Evolutionary conservation across 106 monocot species (phyloP).

Genomic region (Dendrobium huoshanense): DNA sequence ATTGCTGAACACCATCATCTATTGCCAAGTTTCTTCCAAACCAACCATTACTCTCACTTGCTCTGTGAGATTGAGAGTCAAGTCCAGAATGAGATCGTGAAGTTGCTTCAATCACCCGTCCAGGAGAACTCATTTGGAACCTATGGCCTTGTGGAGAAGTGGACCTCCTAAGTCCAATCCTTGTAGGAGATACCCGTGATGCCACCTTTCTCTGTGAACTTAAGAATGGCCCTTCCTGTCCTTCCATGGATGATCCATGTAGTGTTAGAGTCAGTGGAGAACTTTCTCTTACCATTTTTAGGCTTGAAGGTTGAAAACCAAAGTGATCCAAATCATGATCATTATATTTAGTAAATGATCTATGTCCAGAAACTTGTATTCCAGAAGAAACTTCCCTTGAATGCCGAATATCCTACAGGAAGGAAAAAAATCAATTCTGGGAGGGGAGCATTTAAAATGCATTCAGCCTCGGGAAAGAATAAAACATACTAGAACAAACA

Average conservation of each 20-base stretch:
- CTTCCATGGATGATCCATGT: conserved; percentile 7
- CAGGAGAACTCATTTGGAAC: conserved; percentile 25
- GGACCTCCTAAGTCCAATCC: conserved; percentile 28
- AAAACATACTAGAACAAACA: not conserved
- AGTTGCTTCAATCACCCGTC: conserved; percentile 23
- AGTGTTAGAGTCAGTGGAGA: conserved; percentile 7
- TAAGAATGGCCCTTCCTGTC: conserved; percentile 21
- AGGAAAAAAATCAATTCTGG: conserved; percentile 1
- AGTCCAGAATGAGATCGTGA: conserved; percentile 31
- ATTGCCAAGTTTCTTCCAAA: conserved; percentile 22
- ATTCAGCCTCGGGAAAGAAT: not conserved
- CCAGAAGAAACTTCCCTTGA: conserved; percentile 26
- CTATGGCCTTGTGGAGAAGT: conserved; percentile 35
- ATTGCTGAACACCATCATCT: conserved; percentile 14
- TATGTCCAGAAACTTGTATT: conserved; percentile 17
- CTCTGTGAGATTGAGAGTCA: conserved; percentile 26
- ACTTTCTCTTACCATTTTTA: conserved; percentile 14
- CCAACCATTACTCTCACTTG: conserved; percentile 28
- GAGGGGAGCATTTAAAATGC: not conserved
- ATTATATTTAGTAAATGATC: conserved; percentile 15
- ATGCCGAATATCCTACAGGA: conserved; percentile 22
- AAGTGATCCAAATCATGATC: conserved; percentile 28
- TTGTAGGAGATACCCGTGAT: conserved; percentile 30
- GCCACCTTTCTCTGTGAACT: conserved; percentile 22
- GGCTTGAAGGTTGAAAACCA: conserved; percentile 20